A percentile compares a stretch with the other conserved stretches of the same genome.
phyloP scores from a whole-genome alignment of 2,329 filamentous ascomycete genomes.

The Penicillium griseofulvum region DNA sequence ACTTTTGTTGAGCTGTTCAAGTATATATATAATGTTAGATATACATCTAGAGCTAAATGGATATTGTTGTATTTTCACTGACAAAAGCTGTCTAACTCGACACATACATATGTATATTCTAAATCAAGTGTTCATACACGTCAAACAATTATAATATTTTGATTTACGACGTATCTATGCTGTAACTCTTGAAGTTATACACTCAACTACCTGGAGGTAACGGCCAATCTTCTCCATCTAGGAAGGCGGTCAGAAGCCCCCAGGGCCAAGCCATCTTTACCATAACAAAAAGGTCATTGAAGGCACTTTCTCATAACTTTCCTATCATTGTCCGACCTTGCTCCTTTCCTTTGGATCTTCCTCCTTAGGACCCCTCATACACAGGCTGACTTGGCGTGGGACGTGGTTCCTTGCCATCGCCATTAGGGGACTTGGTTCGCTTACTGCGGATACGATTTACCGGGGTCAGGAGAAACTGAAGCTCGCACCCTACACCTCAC shows the following conservation, averaged over 20 bases:
- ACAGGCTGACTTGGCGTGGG: conserved; percentile 17
- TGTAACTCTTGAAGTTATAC: not conserved
- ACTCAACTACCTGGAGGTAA: not conserved
- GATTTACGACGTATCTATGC: not conserved
- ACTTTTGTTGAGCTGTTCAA: not conserved
- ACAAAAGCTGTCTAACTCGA: not conserved
- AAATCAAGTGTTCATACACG: not conserved
- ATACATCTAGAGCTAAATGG: not conserved
- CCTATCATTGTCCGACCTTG: conserved; percentile 13
- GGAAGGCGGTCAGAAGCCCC: conserved; percentile 20
- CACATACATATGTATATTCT: not conserved
- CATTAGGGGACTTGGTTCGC: conserved; percentile 18
- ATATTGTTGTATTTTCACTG: not conserved
- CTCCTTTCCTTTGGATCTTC: conserved; percentile 4
- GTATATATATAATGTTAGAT: not conserved
- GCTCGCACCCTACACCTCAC: conserved; percentile 11
- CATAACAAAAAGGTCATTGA: conserved; percentile 26
- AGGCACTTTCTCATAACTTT: conserved; percentile 10
- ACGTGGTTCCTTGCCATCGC: conserved; percentile 17
- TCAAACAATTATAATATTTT: not conserved
- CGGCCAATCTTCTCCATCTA: conserved; percentile 1
- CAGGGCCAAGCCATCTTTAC: conserved; percentile 15
- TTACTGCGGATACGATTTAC: conserved; percentile 19
- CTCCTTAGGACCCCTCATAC: not conserved
- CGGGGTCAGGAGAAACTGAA: conserved; percentile 25